phyloP scores from a whole-genome alignment of 1,284 basidiomycete genomes.

The Porodaedalea pini region DNA sequence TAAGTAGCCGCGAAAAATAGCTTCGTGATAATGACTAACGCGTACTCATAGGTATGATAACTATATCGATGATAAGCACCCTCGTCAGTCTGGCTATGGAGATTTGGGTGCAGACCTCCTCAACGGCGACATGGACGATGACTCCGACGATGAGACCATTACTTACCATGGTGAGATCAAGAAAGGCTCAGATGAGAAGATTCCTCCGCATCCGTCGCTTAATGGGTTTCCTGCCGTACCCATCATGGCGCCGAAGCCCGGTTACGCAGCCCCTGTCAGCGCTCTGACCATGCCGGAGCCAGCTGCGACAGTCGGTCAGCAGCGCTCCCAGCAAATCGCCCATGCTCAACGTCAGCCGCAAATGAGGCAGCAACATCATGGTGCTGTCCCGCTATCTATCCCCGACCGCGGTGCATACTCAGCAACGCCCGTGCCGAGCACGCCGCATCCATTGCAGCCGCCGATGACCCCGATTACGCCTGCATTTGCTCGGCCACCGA shows the following conservation, averaged over 20 bases:
- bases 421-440: slow-evolving; percentile 34
- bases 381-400: slow-evolving; percentile 26
- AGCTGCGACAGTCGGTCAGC: slow-evolving; percentile 35
- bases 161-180: slow-evolving; percentile 15
- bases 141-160: slow-evolving; percentile 40
- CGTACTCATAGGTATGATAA: slow-evolving; percentile 53
- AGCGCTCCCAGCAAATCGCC: slow-evolving; percentile 23
- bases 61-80: slow-evolving; percentile 43
- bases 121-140: slow-evolving; percentile 40
- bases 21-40: slow-evolving; percentile 3
- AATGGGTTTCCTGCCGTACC: slow-evolving; percentile 32
- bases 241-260: slow-evolving; percentile 66
- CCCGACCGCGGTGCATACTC: slow-evolving; percentile 32
- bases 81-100: slow-evolving; percentile 49
- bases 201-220: slow-evolving; percentile 14
- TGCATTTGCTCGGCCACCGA: slow-evolving; percentile 63
- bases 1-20: slow-evolving; percentile 36
- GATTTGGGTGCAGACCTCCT: slow-evolving; percentile 52
- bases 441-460: slow-evolving; percentile 70
- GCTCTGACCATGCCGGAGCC: slow-evolving; percentile 49
- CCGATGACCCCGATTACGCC: slow-evolving; percentile 76
- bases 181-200: slow-evolving; percentile 31
- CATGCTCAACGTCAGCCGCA: slow-evolving; percentile 23
- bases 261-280: slow-evolving; percentile 65
- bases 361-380: slow-evolving; percentile 24